Conservation (phyloP, 495 filamentous ascomycete species). For the Penicillium bialowiezense region DNA sequence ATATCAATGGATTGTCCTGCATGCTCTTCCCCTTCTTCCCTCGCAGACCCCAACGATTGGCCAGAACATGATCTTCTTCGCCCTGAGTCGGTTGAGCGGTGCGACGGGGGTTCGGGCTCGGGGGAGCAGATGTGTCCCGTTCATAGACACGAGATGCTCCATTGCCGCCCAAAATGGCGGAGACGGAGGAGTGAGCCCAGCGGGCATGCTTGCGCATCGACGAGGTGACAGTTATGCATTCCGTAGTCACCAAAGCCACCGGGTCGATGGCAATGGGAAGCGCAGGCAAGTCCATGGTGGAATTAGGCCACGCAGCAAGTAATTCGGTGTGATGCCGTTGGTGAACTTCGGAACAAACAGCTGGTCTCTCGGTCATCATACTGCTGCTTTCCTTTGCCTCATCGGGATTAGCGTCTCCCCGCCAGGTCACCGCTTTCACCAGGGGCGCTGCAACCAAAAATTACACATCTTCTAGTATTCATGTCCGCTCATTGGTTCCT, state of each 20-base stretch:
- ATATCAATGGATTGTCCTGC: constrained; percentile 97
- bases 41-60: constrained; percentile 79
- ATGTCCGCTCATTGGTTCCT: background rate
- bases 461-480: background rate
- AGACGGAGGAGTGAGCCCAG: constrained; percentile 94
- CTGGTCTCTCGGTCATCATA: constrained; percentile 25
- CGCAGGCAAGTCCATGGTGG: constrained; percentile 29
- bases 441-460: constrained; percentile 12
- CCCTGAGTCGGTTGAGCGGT: constrained; percentile 13
- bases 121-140: constrained; percentile 37
- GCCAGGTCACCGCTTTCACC: constrained; percentile 28
- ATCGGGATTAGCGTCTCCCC: constrained; percentile 23
- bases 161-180: constrained; percentile 86
- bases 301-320: constrained; percentile 27
- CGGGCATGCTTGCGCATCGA: constrained; percentile 97
- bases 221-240: constrained; percentile 98
- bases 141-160: constrained; percentile 51
- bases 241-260: constrained; percentile 92
- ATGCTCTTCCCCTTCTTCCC: constrained; percentile 98
- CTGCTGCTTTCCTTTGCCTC: constrained; percentile 27
- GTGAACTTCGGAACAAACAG: constrained; percentile 24
- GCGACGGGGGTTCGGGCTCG: constrained; percentile 40
- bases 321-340: constrained; percentile 22
- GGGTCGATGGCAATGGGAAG: constrained; percentile 85
- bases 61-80: constrained; percentile 53